Base-by-base conservation (phyloP, 2,329 filamentous ascomycete species). In the Penicillium sp. region DNA sequence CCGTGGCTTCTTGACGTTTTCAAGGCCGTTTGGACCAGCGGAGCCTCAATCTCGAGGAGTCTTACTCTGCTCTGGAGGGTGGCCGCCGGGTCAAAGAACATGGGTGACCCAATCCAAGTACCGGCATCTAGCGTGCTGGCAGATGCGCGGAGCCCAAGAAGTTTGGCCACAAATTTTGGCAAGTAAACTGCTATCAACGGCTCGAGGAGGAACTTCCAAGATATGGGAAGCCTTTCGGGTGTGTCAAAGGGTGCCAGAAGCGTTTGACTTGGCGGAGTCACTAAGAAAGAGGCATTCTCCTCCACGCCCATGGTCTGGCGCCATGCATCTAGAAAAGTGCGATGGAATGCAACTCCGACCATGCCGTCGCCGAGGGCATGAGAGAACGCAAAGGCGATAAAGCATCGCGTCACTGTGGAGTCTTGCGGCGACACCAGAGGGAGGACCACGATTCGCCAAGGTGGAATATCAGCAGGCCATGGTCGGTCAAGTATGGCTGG, bases 341-440 rank as follows among this genome's bases (percentile, higher is more conserved):
- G 67, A 55, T 82, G 79, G 55, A 82, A 81, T 5, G 73, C 64
- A 0, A 73, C 51, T 6, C 77, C 78, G 0, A 74, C 75, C 38
- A 70, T 72, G 0, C 79, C 80, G 59, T 82, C 80, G 8, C 75
- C 76, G 4, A 78, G 67, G 2, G 70, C 66, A 64, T 82, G 80
- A 0, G 78, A 81, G 62, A 69, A 80, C 0, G 70, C 66, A 52
- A 80, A 81, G 0, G 72, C 68, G 7, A 79, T 67, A 42, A 76
- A 73, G 60, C 63, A 71, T 15, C 68, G 63, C 6, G 17, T 62
- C 6, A 43, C 33, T 13, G 47, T 33, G 9, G 51, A 39, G n/a
- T 41, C 54, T 31, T n/a, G 54, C 12, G 29, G 25, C 0, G 51
- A 44, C 1, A 44, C 19, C 1, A 77, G 49, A 17, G 72, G 72